A percentile compares a stretch with the other conserved stretches of the same genome.
Evolutionary conservation across 495 filamentous ascomycete genomes (phyloP).

Genomic region (Lasiosphaeria miniovina): DNA sequence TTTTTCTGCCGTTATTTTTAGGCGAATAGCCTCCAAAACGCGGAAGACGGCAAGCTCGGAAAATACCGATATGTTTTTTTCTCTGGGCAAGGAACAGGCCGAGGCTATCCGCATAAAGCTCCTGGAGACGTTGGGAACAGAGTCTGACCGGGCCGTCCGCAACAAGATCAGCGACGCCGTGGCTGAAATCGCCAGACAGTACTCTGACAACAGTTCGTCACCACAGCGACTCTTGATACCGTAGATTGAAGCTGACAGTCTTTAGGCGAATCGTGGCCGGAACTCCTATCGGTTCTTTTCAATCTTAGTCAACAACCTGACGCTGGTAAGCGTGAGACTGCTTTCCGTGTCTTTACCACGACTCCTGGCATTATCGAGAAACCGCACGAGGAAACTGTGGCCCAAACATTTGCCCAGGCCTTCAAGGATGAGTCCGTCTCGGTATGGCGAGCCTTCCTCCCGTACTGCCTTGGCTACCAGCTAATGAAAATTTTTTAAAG

Average conservation of each 20-base stretch:
- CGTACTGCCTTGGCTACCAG: background rate
- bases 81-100: slow-evolving; percentile 65
- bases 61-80: slow-evolving; percentile 77
- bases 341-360: slow-evolving; percentile 90
- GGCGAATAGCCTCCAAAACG: slow-evolving; percentile 84
- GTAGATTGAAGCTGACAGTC: slow-evolving; percentile 23
- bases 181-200: slow-evolving; percentile 91
- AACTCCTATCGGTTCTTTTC: slow-evolving; percentile 82
- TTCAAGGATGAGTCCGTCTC: slow-evolving; percentile 84
- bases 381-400: slow-evolving; percentile 83
- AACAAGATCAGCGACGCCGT: slow-evolving; percentile 97
- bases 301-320: slow-evolving; percentile 81
- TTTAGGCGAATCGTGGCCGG: slow-evolving; percentile 82
- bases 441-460: slow-evolving; percentile 45
- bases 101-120: slow-evolving; percentile 77
- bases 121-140: slow-evolving; percentile 68
- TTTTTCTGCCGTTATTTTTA: slow-evolving; percentile 91
- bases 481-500: slow-evolving; percentile 32
- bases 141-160: slow-evolving; percentile 67
- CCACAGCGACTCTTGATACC: background rate
- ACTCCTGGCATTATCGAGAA: slow-evolving; percentile 96
- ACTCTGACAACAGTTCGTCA: slow-evolving; percentile 80
- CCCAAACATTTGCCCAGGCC: slow-evolving; percentile 79
- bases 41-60: slow-evolving; percentile 71
- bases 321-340: slow-evolving; percentile 76